Evolutionary conservation across 2,329 filamentous ascomycete species (phyloP), one percentile per base, ranked within the genome.

Genomic region (Aureobasidium sp.): DNA sequence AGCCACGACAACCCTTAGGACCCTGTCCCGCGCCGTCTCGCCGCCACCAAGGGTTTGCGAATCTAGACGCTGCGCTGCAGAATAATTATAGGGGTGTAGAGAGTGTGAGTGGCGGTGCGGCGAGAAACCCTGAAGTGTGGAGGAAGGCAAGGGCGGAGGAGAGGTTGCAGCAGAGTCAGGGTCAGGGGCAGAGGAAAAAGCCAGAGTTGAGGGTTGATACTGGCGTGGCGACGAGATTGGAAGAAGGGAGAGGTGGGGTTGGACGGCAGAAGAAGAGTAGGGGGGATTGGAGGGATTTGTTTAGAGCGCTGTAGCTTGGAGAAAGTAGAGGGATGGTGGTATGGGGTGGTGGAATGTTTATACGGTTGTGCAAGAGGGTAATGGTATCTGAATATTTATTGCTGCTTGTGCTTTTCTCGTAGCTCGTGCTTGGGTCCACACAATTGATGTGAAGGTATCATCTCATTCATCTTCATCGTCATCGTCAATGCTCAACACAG

Each of bases 401-500:
- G 17, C 29, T 49, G 15, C 45, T 29, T 29, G 27, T 15, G 27
- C 15, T 15, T n/a, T 48, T 11, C 3, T 48, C 15, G 7, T 31
- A 1, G 12, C 20, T 5, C 34, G 11, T 31, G 29, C n/a, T 22
- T 36, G 14, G 5, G 7, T 51, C 5, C 11, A 3, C 25, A 1
- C 22, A 25, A 25, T 25, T 25, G 22, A 3, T 25, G 22, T 25
- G 22, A 25, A 25, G 22, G 2, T 25, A 8, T 25, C 14, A 27
- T 15, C 42, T 39, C 22, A 39, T 52, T 52, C 63, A n/a, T 66
- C 64, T 5, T 67, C 63, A 36, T 65, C 63, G 31, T 61, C 62
- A 20, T 66, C 65, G 3, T 51, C 63, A 37, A 68, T 53, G 48
- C 67, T 67, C 41, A 68, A 61, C 14, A 64, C 64, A 34, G 34